phyloP scores from a whole-genome alignment of 495 filamentous ascomycete species.

The Trichoderma asperelloides region DNA sequence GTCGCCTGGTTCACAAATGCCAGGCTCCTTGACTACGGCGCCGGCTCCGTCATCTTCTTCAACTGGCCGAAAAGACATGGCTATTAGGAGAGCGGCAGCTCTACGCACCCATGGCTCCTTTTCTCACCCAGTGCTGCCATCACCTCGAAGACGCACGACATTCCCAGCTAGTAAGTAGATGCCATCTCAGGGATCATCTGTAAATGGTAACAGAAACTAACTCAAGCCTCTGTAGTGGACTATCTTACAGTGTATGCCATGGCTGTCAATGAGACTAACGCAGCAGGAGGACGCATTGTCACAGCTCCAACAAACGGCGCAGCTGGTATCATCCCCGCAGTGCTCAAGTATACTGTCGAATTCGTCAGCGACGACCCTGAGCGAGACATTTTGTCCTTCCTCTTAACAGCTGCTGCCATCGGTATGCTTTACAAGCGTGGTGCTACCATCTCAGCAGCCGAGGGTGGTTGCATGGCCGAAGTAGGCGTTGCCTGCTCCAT shows the following conservation, averaged over 20 bases:
- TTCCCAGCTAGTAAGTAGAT: constrained; percentile 18
- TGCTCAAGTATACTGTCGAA: constrained; percentile 27
- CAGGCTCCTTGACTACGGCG: neutral
- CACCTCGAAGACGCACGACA: constrained; percentile 24
- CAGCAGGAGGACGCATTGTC: constrained; percentile 27
- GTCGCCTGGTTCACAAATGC: neutral
- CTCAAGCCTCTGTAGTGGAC: constrained; percentile 15
- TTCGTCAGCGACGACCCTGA: constrained; percentile 28
- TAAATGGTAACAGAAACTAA: neutral
- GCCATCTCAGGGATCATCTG: neutral
- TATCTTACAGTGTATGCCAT: constrained; percentile 28
- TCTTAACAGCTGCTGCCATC: constrained; percentile 25
- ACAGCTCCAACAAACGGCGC: constrained; percentile 30
- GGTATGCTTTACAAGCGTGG: constrained; percentile 31
- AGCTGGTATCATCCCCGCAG: constrained; percentile 27
- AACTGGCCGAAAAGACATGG: constrained; percentile 10
- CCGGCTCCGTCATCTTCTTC: neutral
- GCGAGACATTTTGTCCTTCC: constrained; percentile 26
- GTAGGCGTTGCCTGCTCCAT: constrained; percentile 32
- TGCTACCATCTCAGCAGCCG: constrained; percentile 27
- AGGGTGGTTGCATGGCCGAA: constrained; percentile 31
- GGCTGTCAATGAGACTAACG: constrained; percentile 29
- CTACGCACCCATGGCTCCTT: constrained; percentile 24
- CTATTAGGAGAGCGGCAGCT: constrained; percentile 14
- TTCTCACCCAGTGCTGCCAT: constrained; percentile 24